A percentile compares a stretch with the other conserved stretches of the same genome.
Conservation (phyloP, 2,329 filamentous ascomycete species). For the Colletotrichum liriopes region DNA sequence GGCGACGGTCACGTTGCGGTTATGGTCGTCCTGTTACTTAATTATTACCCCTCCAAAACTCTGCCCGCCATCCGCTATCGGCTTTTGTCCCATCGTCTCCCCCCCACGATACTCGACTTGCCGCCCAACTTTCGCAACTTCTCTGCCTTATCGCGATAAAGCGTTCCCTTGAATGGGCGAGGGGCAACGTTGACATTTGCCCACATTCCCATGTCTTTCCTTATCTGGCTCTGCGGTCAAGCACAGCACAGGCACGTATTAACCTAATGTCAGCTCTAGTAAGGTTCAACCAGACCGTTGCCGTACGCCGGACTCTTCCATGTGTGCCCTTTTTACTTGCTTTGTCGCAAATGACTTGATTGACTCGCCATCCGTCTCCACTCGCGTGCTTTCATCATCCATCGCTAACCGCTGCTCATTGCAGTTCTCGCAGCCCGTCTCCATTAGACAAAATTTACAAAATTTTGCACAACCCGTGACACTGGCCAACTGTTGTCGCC, state of each 20-base stretch:
- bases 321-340: conserved; percentile 11
- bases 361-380: conserved; percentile 42
- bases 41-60: conserved; percentile 44
- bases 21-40: conserved; percentile 42
- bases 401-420: conserved; percentile 35
- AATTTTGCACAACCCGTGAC: conserved; percentile 40
- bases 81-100: conserved; percentile 47
- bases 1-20: conserved; percentile 30
- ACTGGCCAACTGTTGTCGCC: conserved; percentile 28
- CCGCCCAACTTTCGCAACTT: conserved; percentile 2
- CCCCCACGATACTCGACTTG: conserved; percentile 19
- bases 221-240: conserved; percentile 26
- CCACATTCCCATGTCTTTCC: conserved; percentile 33
- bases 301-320: conserved; percentile 25
- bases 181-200: conserved; percentile 24
- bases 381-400: conserved; percentile 42
- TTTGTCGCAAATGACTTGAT: conserved; percentile 34
- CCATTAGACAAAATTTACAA: conserved; percentile 41
- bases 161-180: conserved; percentile 2
- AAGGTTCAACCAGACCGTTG: conserved; percentile 13
- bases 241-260: conserved; percentile 19
- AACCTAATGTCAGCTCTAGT: conserved; percentile 31
- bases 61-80: conserved; percentile 40
- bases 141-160: conserved; percentile 29
- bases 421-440: conserved; percentile 21